Percentiles rank a stretch among this genome's conserved stretches.
Evolutionary conservation across 805 yeast species (phyloP).

Genomic region (Candida quercuum): DNA sequence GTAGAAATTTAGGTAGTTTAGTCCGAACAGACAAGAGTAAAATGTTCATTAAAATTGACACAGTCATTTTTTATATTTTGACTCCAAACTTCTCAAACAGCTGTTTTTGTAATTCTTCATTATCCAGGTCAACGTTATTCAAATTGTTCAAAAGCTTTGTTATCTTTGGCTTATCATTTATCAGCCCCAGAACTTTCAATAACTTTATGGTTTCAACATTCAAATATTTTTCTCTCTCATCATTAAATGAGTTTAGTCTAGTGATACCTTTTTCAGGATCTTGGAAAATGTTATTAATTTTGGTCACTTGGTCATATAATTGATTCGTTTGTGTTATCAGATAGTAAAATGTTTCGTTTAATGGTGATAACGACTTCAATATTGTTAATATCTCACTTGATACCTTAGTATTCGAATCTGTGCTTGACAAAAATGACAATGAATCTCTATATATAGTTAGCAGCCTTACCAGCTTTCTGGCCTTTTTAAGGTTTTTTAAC

Average conservation of each 20-base stretch:
- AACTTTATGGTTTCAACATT: conserved; percentile 33
- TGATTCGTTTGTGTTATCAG: conserved; percentile 37
- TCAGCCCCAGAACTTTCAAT: conserved; percentile 20
- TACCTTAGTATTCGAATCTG: conserved; percentile 4
- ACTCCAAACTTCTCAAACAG: conserved; percentile 16
- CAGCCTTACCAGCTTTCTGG: conserved; percentile 29
- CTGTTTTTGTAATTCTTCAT: conserved; percentile 15
- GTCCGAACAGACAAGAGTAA: background rate
- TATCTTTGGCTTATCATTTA: conserved; percentile 18
- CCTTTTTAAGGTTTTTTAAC: conserved; percentile 33
- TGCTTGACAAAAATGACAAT: conserved; percentile 23
- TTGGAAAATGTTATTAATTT: conserved; percentile 6
- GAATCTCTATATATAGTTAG: conserved; percentile 29
- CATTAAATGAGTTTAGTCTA: conserved; percentile 22
- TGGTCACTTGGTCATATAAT: conserved; percentile 12
- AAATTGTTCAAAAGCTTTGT: conserved; percentile 17
- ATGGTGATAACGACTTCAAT: conserved; percentile 35
- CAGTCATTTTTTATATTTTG: conserved; percentile 1
- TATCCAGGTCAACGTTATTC: conserved; percentile 15
- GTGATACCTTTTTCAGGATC: conserved; percentile 8
- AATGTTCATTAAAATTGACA: no score
- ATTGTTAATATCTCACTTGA: conserved; percentile 13
- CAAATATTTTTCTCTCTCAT: conserved; percentile 34
- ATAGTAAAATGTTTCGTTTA: conserved; percentile 42
- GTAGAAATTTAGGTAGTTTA: conserved; percentile 1